Conservation (phyloP, 2,329 filamentous ascomycete species). For the Exserohilum rostratum region DNA sequence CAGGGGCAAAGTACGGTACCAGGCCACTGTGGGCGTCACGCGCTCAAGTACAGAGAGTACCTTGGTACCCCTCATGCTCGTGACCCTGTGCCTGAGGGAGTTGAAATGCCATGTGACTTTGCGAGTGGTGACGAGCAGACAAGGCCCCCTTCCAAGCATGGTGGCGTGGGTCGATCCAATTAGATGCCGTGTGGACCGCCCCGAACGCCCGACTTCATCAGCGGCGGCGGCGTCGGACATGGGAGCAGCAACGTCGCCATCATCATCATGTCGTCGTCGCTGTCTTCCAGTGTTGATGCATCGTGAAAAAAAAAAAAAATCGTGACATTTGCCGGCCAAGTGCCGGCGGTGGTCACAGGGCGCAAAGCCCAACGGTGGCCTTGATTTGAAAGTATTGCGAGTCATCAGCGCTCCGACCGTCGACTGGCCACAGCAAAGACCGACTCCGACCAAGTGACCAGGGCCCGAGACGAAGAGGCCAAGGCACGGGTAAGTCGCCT, state of each 20-base stretch:
- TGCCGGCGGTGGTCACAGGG: neutral
- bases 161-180: conserved; percentile 11
- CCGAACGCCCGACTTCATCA: neutral
- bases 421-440: neutral
- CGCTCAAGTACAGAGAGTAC: neutral
- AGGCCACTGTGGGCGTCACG: neutral
- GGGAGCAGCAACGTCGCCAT: too few species aligned
- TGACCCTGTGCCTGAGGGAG: neutral
- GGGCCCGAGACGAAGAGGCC: neutral
- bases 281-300: too few species aligned
- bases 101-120: neutral
- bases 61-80: neutral
- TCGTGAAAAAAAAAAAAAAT: too few species aligned
- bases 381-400: neutral
- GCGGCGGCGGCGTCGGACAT: too few species aligned
- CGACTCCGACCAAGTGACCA: neutral
- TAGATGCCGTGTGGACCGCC: conserved; percentile 3
- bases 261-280: too few species aligned
- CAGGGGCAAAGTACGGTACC: neutral
- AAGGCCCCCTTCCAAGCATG: neutral
- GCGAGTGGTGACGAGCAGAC: neutral
- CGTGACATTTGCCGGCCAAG: neutral
- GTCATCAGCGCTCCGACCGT: conserved; percentile 7
- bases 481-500: conserved; percentile 6
- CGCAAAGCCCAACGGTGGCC: neutral